Evolutionary conservation across 2,329 filamentous ascomycete species (phyloP).

Genomic region (Ascochyta rabiei): DNA sequence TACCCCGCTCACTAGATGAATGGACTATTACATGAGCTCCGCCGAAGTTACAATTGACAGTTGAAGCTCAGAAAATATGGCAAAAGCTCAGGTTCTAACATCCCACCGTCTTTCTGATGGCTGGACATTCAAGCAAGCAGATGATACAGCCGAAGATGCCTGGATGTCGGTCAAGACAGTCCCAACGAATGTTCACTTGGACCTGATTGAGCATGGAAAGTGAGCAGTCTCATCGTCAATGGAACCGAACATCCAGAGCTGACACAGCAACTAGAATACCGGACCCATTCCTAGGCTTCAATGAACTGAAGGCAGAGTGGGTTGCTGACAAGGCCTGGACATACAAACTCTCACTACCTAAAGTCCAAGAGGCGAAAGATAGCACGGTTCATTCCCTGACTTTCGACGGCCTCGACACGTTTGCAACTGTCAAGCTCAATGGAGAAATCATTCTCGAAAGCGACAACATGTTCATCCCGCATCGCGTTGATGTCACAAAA

Average conservation of each 20-base stretch:
- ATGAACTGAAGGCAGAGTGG: slow-evolving; percentile 58
- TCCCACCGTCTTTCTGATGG: slow-evolving; percentile 46
- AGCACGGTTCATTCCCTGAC: slow-evolving; percentile 56
- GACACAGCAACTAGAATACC: slow-evolving; percentile 49
- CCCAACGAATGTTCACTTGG: slow-evolving; percentile 57
- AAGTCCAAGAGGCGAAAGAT: slow-evolving; percentile 31
- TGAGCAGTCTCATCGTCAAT: slow-evolving; percentile 34
- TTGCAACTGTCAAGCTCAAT: slow-evolving; percentile 64
- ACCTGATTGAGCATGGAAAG: slow-evolving; percentile 55
- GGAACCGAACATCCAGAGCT: background rate
- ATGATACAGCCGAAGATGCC: slow-evolving; percentile 46
- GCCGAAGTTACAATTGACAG: background rate
- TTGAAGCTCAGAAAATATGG: slow-evolving; percentile 27
- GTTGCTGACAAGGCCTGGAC: slow-evolving; percentile 56
- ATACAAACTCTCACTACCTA: slow-evolving; percentile 52
- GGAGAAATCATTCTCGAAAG: slow-evolving; percentile 59
- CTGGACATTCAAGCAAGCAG: slow-evolving; percentile 55
- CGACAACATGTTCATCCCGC: slow-evolving; percentile 69
- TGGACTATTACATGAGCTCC: background rate
- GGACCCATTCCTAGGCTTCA: slow-evolving; percentile 58
- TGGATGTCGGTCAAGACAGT: slow-evolving; percentile 54
- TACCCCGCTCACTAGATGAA: slow-evolving; percentile 10
- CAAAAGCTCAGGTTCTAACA: slow-evolving; percentile 29
- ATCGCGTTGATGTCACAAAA: slow-evolving; percentile 60
- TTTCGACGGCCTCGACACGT: slow-evolving; percentile 70